These are phyloP conservation scores for Sugiyamaella smithiae DNA, from an alignment of 805 yeast genomes.

Conservation along the genomic window DNA sequence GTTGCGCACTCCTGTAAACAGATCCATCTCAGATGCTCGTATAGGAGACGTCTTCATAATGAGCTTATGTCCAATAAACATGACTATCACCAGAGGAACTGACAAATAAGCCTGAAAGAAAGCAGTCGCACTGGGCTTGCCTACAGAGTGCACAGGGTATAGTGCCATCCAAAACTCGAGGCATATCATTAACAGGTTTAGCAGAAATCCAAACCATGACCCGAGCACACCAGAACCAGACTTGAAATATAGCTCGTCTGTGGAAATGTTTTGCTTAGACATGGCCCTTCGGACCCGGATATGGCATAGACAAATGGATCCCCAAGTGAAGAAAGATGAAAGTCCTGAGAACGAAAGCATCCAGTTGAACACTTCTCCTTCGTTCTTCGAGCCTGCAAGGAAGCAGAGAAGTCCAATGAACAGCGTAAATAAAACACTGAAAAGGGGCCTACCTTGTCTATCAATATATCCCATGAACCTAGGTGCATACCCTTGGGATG, in stretches of 20 bases:
- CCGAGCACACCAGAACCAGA: conserved; percentile 64
- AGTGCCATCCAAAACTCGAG: conserved; percentile 77
- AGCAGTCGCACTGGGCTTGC: conserved; percentile 43
- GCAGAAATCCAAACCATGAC: conserved; percentile 54
- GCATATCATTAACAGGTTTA: conserved; percentile 55
- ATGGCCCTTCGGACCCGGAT: conserved; percentile 64
- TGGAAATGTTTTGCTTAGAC: conserved; percentile 54
- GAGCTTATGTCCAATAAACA: conserved; percentile 57
- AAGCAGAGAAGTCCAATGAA: conserved; percentile 56
- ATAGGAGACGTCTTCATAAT: conserved; percentile 33
- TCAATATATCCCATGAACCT: conserved; percentile 57
- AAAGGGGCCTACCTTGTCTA: conserved; percentile 64
- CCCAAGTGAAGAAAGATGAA: conserved; percentile 63
- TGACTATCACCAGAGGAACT: conserved; percentile 56
- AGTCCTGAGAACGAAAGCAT: conserved; percentile 61
- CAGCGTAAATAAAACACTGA: conserved; percentile 50
- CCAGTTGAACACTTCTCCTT: conserved; percentile 62
- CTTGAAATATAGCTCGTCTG: conserved; percentile 59
- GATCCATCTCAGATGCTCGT: conserved; percentile 49
- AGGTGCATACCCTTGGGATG: conserved; percentile 64
- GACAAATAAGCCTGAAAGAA: conserved; percentile 71
- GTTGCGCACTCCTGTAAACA: conserved; percentile 58
- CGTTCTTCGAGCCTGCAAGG: conserved; percentile 52
- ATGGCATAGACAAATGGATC: conserved; percentile 56
- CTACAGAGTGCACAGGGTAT: conserved; percentile 52